These are phyloP conservation scores for Erysimum cheiranthoides DNA, from an alignment of 345 rosid species.

Conservation along the genomic window DNA sequence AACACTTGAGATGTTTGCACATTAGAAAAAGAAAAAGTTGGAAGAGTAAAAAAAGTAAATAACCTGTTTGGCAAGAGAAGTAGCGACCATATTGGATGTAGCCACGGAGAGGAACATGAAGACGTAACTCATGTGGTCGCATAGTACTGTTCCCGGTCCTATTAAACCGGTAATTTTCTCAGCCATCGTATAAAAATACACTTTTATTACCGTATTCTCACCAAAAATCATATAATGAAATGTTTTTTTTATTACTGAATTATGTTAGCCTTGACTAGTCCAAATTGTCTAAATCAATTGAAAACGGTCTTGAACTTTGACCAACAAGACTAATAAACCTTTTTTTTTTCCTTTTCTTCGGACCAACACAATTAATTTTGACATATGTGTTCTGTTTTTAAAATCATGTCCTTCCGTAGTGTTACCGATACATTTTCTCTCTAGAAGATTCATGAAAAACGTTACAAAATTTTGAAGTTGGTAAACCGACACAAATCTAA, in stretches of 20 bases:
- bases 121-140: slow-evolving; percentile 70
- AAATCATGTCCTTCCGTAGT: neutral
- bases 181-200: slow-evolving; percentile 9
- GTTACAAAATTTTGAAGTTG: neutral
- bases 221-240: neutral
- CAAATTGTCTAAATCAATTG: neutral
- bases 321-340: neutral
- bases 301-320: neutral
- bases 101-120: slow-evolving; percentile 95
- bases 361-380: neutral
- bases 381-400: neutral
- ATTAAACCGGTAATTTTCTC: slow-evolving; percentile 39
- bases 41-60: neutral
- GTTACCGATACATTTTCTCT: neutral
- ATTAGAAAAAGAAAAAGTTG: slow-evolving; percentile 1
- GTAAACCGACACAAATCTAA: slow-evolving; percentile 25
- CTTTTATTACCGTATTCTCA: neutral
- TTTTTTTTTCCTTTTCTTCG: neutral
- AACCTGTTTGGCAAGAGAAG: slow-evolving; percentile 85
- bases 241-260: neutral
- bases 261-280: neutral
- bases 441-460: slow-evolving; percentile 3
- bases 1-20: slow-evolving; percentile 16
- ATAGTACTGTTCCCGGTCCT: slow-evolving; percentile 96
- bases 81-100: slow-evolving; percentile 94